Evolutionary conservation across 140 eudicot genomes (phyloP).

Genomic region (Ambrosia hybrid): DNA sequence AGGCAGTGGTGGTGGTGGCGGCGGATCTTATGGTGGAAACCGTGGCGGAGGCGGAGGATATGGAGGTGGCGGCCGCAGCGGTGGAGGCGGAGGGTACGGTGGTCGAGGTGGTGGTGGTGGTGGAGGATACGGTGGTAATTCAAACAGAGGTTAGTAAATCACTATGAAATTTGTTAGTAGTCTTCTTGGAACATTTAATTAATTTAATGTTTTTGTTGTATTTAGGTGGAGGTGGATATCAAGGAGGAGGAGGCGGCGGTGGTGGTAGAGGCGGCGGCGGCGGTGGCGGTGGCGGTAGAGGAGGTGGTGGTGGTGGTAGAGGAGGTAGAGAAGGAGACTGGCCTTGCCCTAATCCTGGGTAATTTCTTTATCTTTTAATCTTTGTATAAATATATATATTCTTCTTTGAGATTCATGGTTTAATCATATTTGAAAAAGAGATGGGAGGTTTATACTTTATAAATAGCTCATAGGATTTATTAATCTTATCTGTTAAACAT

Average conservation of each 20-base stretch:
- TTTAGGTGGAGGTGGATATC: slow-evolving; percentile 70
- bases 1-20: slow-evolving; percentile 42
- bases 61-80: slow-evolving; percentile 37
- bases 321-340: slow-evolving; percentile 96
- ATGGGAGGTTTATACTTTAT: not conserved
- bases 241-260: slow-evolving; percentile 59
- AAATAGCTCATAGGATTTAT: not conserved
- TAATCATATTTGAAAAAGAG: not conserved
- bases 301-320: slow-evolving; percentile 80
- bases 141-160: slow-evolving; percentile 46
- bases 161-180: not conserved
- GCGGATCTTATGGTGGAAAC: slow-evolving; percentile 50
- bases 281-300: slow-evolving; percentile 82
- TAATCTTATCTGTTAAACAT: not conserved
- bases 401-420: not conserved
- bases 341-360: slow-evolving; percentile 96
- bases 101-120: slow-evolving; percentile 46
- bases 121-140: slow-evolving; percentile 40
- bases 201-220: not conserved
- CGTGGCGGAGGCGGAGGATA: slow-evolving; percentile 46
- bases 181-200: slow-evolving; percentile 4
- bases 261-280: slow-evolving; percentile 75
- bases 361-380: slow-evolving; percentile 15
- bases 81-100: slow-evolving; percentile 68
- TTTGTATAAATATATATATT: too few relatives aligned